Evolutionary conservation across 768 basidiomycete species (phyloP).

Genomic region (Coprinopsis strossmayeri): DNA sequence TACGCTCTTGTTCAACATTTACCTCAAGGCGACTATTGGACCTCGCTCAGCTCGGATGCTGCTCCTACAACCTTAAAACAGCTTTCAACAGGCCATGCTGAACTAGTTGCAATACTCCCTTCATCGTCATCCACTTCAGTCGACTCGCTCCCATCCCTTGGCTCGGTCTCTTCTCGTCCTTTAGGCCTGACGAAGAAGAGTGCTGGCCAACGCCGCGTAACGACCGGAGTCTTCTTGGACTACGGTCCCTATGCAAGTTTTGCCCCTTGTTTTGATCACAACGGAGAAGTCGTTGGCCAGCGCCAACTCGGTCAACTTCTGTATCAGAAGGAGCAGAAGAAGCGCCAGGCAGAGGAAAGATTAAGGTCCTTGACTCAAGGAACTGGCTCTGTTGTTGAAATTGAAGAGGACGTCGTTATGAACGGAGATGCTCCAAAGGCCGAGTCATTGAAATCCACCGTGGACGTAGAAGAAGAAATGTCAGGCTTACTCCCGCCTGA

Average conservation of each 20-base stretch:
- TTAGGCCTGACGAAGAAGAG: slow-evolving; percentile 30
- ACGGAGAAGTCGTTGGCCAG: slow-evolving; percentile 65
- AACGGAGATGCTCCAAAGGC: slow-evolving; percentile 12
- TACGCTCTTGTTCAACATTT: slow-evolving; percentile 79
- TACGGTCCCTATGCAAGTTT: slow-evolving; percentile 74
- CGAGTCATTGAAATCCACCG: slow-evolving; percentile 4
- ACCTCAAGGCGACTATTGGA: slow-evolving; percentile 74
- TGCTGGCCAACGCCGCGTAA: slow-evolving; percentile 47
- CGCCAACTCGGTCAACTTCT: slow-evolving; percentile 53
- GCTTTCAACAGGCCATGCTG: slow-evolving; percentile 60
- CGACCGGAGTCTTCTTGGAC: slow-evolving; percentile 67
- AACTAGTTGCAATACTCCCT: slow-evolving; percentile 70
- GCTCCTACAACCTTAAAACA: slow-evolving; percentile 35
- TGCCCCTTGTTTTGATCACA: slow-evolving; percentile 74
- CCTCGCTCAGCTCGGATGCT: slow-evolving; percentile 52
- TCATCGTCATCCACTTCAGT: slow-evolving; percentile 36
- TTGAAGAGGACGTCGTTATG: slow-evolving; percentile 16
- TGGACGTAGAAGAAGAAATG: slow-evolving; percentile 33
- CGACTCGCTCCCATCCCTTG: slow-evolving; percentile 40
- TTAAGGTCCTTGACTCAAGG: slow-evolving; percentile 22
- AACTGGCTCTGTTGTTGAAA: slow-evolving; percentile 21
- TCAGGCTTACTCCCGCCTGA: slow-evolving; percentile 51
- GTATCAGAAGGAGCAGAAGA: slow-evolving; percentile 42
- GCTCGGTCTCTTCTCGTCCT: slow-evolving; percentile 45
- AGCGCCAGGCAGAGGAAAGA: slow-evolving; percentile 22